A percentile compares a stretch with the other conserved stretches of the same genome.
These are phyloP conservation scores for Sclerotiophoma versabilis DNA, from an alignment of 2,329 filamentous ascomycete genomes.

Conservation along the genomic window DNA sequence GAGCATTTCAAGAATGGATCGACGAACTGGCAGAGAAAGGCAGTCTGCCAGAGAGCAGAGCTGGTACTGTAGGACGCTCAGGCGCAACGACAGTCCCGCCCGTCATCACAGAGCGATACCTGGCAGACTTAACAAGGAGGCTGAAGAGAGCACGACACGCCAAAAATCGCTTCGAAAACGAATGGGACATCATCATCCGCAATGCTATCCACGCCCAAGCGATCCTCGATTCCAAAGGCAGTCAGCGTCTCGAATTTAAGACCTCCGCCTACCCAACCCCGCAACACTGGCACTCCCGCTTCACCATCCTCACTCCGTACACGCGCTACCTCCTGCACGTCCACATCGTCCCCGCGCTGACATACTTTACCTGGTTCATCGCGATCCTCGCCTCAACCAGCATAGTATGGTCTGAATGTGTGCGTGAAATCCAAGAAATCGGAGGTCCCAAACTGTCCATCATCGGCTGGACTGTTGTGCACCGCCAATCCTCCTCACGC, in stretches of 20 bases:
- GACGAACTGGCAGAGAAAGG: conserved; percentile 86
- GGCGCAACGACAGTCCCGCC: conserved; percentile 67
- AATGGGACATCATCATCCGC: conserved; percentile 82
- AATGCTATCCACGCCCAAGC: conserved; percentile 78
- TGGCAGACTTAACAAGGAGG: conserved; percentile 86
- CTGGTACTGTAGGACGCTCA: conserved; percentile 30
- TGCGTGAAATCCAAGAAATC: conserved; percentile 73
- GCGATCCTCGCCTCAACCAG: conserved; percentile 78
- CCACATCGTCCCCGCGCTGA: conserved; percentile 72
- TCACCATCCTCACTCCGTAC: conserved; percentile 72
- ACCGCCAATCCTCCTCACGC: conserved; percentile 73
- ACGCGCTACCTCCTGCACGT: conserved; percentile 81
- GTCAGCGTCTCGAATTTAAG: conserved; percentile 80
- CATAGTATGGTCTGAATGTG: conserved; percentile 92
- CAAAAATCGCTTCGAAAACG: conserved; percentile 79
- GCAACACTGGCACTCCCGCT: conserved; percentile 59
- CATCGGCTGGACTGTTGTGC: conserved; percentile 72
- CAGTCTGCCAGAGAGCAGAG: conserved; percentile 68
- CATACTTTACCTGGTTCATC: conserved; percentile 69
- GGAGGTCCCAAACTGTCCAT: conserved; percentile 71
- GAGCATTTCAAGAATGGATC: conserved; percentile 89
- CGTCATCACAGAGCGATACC: conserved; percentile 89
- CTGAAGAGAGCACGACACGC: conserved; percentile 83
- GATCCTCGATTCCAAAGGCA: conserved; percentile 82
- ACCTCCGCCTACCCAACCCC: conserved; percentile 53